Evolutionary conservation across 148 eudicot genomes (phyloP).

Genomic region (Camellia granthamiana): DNA sequence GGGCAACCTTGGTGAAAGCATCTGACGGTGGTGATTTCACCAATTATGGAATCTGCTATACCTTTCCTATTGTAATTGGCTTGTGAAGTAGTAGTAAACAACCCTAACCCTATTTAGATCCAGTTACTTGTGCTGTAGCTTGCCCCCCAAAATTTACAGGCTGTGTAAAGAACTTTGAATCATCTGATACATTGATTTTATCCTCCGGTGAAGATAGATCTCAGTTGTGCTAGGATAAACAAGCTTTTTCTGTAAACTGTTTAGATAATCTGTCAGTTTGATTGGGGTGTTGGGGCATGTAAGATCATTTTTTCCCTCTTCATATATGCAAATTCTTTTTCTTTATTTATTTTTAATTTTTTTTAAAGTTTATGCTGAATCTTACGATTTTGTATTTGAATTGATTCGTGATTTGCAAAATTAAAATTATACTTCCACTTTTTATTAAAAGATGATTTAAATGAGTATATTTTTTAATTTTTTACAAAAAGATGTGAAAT

Average conservation of each 20-base stretch:
- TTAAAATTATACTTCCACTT: too few species aligned
- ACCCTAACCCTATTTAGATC: neutral
- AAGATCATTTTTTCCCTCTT: too few species aligned
- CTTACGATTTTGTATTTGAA: too few species aligned
- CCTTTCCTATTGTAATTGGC: conserved; percentile 8
- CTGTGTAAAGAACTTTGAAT: neutral
- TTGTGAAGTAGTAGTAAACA: neutral
- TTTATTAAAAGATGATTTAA: too few species aligned
- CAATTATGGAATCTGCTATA: neutral
- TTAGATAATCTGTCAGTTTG: neutral
- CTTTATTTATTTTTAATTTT: too few species aligned
- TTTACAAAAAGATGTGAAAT: too few species aligned
- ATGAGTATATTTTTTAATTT: too few species aligned
- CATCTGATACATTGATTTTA: neutral
- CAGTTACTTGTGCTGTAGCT: neutral
- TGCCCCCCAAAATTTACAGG: neutral
- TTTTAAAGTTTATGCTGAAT: too few species aligned
- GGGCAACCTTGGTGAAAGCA: conserved; percentile 50
- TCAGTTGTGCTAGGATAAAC: neutral
- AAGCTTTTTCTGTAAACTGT: neutral
- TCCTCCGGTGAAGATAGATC: too few species aligned
- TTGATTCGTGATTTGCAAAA: too few species aligned
- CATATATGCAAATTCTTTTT: too few species aligned
- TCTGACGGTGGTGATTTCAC: neutral
- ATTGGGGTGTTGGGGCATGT: too few species aligned